Base-by-base conservation (phyloP, 352 stramenopile species). In the Phytopythium delawarense region DNA sequence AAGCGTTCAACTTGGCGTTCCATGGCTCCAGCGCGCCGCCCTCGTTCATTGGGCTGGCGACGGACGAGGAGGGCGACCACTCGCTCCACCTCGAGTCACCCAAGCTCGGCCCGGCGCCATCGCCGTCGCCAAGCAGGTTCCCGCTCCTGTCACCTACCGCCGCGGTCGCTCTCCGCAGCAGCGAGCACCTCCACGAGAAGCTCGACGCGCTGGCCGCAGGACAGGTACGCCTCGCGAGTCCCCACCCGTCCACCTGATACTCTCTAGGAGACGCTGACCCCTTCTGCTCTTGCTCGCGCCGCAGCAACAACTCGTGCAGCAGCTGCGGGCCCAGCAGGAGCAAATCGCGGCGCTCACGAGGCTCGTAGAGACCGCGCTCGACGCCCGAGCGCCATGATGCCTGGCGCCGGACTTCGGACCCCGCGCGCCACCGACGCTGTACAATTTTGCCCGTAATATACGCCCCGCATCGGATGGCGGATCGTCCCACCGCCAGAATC, bases 341-440 rank as follows among this genome's bases (percentile, higher is more conserved):
- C 74, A 83, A 42, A 60, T 87, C 9, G 63, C 78, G 42, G 63
- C 48, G 13, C 66, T 87, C 13, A 67, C 59, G n/a, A 63, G 53
- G 18, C 65, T 81, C 2, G 30, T 84, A 18, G 66, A 87, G 57
- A 48, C 62, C 34, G 51, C 48, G 8, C 40, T 78, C 21, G n/a
- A 40, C 62, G 30, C 28, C 56, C 39, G 25, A 51, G 25, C 37
- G 9, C 12, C 37, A 13, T 42, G 37, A 42, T 30, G 25, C 3
- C 25, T 1, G 25, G 25, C 25, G 3, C 25, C 25, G 3, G 25
- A 30, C 25, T 30, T 16, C 35, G 35, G 5, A 40, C 35, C 1
- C 3, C n/a, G n/a, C n/a, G n/a, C n/a, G n/a, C 25, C 25, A 3
- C 25, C 25, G 3, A 30, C 25, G 25, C 20, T 51, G 45, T 51